These are phyloP conservation scores for Kernera saxatilis DNA, from an alignment of 345 rosid species.

Conservation along the genomic window DNA sequence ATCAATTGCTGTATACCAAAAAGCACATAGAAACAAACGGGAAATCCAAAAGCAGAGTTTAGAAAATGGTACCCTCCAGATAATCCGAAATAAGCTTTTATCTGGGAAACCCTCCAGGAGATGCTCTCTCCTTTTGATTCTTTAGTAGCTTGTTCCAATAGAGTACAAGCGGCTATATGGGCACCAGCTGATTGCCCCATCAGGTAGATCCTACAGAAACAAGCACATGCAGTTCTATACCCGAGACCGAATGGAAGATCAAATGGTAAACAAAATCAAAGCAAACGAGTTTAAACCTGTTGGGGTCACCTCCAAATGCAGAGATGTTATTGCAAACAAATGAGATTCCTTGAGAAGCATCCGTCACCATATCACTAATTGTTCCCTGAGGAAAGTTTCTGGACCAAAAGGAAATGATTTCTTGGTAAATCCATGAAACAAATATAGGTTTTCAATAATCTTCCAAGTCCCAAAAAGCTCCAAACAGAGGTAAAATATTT, in stretches of 20 bases:
- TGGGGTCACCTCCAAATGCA: conserved; percentile 90
- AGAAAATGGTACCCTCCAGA: conserved; percentile 69
- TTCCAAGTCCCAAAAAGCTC: not conserved
- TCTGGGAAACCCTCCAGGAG: conserved; percentile 73
- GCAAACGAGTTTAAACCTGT: conserved; percentile 46
- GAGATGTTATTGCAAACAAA: conserved; percentile 74
- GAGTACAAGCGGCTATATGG: conserved; percentile 85
- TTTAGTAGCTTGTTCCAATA: conserved; percentile 83
- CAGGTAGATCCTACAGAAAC: conserved; percentile 62
- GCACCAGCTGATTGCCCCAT: conserved; percentile 99
- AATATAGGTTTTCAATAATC: not conserved
- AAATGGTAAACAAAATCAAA: not conserved
- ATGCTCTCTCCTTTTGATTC: conserved; percentile 61
- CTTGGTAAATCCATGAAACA: not conserved
- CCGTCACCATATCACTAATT: conserved; percentile 80
- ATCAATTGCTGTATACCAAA: not conserved
- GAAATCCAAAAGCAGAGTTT: not conserved
- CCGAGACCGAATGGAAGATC: not conserved
- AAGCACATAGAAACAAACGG: not conserved
- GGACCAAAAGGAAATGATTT: conserved; percentile 11
- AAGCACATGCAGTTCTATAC: conserved; percentile 7
- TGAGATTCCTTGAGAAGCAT: conserved; percentile 85
- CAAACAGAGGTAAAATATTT: not conserved
- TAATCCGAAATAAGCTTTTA: conserved; percentile 81
- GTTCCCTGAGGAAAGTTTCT: conserved; percentile 99